Conservation (phyloP, 331 rosid species). For the Cydonia oblonga region DNA sequence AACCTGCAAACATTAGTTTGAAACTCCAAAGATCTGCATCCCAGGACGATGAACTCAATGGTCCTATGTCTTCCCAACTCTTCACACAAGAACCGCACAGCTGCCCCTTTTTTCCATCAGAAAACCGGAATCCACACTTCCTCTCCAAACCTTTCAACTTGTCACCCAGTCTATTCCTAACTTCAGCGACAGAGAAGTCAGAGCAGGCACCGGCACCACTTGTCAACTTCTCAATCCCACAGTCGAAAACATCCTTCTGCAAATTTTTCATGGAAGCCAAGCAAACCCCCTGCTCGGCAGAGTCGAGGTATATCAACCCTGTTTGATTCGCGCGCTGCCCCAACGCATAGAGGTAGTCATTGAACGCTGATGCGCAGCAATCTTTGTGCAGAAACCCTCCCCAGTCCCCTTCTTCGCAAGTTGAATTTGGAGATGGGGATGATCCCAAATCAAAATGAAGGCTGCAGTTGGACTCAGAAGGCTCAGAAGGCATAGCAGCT, state of each 20-base stretch:
- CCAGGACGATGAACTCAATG: not conserved
- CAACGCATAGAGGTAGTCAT: slow-evolving; percentile 27
- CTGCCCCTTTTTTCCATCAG: slow-evolving; percentile 10
- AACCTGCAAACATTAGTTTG: slow-evolving; percentile 26
- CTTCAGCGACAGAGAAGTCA: slow-evolving; percentile 29
- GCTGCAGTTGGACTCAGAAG: slow-evolving; percentile 18
- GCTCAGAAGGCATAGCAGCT: slow-evolving; percentile 17
- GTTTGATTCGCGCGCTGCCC: slow-evolving; percentile 26
- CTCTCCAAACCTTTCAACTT: slow-evolving; percentile 14
- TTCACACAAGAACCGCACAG: slow-evolving; percentile 21
- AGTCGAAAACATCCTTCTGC: slow-evolving; percentile 13
- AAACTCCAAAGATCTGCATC: not conserved
- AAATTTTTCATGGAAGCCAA: slow-evolving; percentile 5
- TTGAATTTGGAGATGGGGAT: slow-evolving; percentile 1
- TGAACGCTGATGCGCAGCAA: slow-evolving; percentile 19
- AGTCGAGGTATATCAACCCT: slow-evolving; percentile 20
- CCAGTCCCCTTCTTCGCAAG: slow-evolving; percentile 24
- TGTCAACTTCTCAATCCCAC: slow-evolving; percentile 37
- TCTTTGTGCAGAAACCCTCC: slow-evolving; percentile 19
- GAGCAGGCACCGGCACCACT: slow-evolving; percentile 37
- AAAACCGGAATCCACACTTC: slow-evolving; percentile 10
- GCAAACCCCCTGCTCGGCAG: slow-evolving; percentile 28
- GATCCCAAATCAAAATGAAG: slow-evolving; percentile 7
- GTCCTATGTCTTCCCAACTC: slow-evolving; percentile 20
- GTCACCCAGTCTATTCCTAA: slow-evolving; percentile 12